A percentile compares a stretch with the other conserved stretches of the same genome.
These are phyloP conservation scores for Arxiozyma slooffiae DNA, from an alignment of 1,139 yeast genomes.

Conservation along the genomic window DNA sequence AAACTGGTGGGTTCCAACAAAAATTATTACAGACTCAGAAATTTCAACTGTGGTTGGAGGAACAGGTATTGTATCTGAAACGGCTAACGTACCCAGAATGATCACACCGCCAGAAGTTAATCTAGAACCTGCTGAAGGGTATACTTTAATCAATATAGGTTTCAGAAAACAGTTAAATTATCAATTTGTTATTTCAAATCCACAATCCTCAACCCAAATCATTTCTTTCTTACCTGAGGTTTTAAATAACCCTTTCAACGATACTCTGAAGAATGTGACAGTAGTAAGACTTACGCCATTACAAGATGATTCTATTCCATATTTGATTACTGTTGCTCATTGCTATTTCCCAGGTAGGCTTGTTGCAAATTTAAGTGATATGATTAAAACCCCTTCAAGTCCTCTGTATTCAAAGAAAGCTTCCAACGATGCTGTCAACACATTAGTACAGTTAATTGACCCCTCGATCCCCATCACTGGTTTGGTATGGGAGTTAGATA, in stretches of 20 bases:
- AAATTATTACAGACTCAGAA: conserved; percentile 22
- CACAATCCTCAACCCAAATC: conserved; percentile 66
- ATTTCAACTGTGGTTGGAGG: conserved; percentile 32
- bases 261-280: conserved; percentile 6
- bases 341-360: conserved; percentile 55
- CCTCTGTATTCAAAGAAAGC: conserved; percentile 37
- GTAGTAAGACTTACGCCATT: conserved; percentile 50
- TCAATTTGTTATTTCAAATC: conserved; percentile 57
- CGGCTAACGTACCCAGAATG: conserved; percentile 46
- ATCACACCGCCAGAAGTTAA: conserved; percentile 38
- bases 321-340: conserved; percentile 68
- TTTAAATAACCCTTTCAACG: conserved; percentile 44
- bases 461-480: conserved; percentile 55
- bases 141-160: conserved; percentile 56
- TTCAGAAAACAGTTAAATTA: conserved; percentile 60
- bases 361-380: conserved; percentile 38
- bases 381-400: conserved; percentile 38
- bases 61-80: conserved; percentile 36
- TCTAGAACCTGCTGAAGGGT: conserved; percentile 27
- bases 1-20: conserved; percentile 30
- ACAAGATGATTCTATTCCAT: conserved; percentile 39
- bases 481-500: conserved; percentile 24
- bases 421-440: conserved; percentile 38
- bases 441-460: conserved; percentile 53
- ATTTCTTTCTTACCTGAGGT: conserved; percentile 59